Evolutionary conservation across 1,284 basidiomycete species (phyloP).

Genomic region (Somion occarium): DNA sequence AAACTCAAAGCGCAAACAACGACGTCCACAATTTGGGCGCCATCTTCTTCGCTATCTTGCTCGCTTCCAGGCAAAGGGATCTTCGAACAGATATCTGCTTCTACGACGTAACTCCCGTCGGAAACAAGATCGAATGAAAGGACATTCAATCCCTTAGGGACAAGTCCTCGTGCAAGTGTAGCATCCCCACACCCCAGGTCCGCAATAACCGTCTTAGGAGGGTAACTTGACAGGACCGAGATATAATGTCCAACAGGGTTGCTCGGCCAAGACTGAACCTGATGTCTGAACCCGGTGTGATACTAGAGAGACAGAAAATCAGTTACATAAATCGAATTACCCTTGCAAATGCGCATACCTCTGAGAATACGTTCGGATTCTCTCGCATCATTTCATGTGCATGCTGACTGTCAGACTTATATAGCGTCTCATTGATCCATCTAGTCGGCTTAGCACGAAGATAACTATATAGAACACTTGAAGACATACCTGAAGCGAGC

Average conservation of each 20-base stretch:
- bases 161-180: slow-evolving; percentile 72
- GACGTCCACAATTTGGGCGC: slow-evolving; percentile 82
- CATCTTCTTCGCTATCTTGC: slow-evolving; percentile 28
- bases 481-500: slow-evolving; percentile 71
- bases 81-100: slow-evolving; percentile 72
- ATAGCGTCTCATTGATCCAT: slow-evolving; percentile 85
- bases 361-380: slow-evolving; percentile 70
- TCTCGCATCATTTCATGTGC: slow-evolving; percentile 80
- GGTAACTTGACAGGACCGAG: slow-evolving; percentile 50
- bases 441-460: slow-evolving; percentile 33
- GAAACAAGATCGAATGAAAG: slow-evolving; percentile 81
- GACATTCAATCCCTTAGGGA: slow-evolving; percentile 65
- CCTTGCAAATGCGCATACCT: slow-evolving; percentile 42
- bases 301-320: slow-evolving; percentile 53
- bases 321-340: neutral
- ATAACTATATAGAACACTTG: neutral
- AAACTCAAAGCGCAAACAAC: slow-evolving; percentile 92
- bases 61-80: slow-evolving; percentile 72
- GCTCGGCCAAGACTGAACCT: slow-evolving; percentile 87
- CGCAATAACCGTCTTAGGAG: slow-evolving; percentile 71
- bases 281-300: slow-evolving; percentile 83
- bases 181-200: slow-evolving; percentile 98
- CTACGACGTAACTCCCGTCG: slow-evolving; percentile 68
- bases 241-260: slow-evolving; percentile 85
- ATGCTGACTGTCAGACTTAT: slow-evolving; percentile 73